Evolutionary conservation across 2,329 filamentous ascomycete species (phyloP), one percentile per base, ranked within the genome.

Genomic region (Fusarium decemcellulare): DNA sequence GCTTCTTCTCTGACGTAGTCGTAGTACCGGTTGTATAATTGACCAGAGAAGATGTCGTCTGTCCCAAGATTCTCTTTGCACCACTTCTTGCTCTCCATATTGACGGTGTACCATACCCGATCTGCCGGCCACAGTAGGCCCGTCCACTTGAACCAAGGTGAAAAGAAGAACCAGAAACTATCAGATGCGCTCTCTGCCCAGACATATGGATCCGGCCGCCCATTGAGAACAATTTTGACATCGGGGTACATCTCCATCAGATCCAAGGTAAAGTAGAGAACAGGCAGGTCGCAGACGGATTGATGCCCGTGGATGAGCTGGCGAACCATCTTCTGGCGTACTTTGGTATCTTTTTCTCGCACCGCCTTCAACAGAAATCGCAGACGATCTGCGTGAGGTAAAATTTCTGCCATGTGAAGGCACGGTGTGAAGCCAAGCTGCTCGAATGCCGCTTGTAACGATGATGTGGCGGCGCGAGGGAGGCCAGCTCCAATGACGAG

Each of bases 231-330:
- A 6, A 81, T 51, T 2, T 70, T 65, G 1, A 77, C 77, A 4
- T 80, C 76, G 0, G 79, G 79, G 8, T 79, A 81, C 69, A 80
- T 76, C 32, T 82, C 80, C 77, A 81, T 80, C 37, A 82, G 61
- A 40, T 81, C 79, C 10, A 77, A 74, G 0, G 74, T 65, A 63
- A 82, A 81, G 42, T 71, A 70, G 5, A 76, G 68, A 2, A 71
- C 76, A 0, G 79, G 79, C 12, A 80, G 73, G 52, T 81, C 69
- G 40, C 72, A 67, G 1, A 73, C 67, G 9, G 75, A 73, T 0
- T 68, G 68, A 51, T 79, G 77, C 2, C 78, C 78, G 14, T 76
- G 70, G 39, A 80, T 74, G 10, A 81, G 64, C 29, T 73, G 48
- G n/a, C 68, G 70, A 0, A 80, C 64, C 18, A 80, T 60, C 50